phyloP scores from a whole-genome alignment of 2,329 filamentous ascomycete genomes.

The Pleomassaria siparia region DNA sequence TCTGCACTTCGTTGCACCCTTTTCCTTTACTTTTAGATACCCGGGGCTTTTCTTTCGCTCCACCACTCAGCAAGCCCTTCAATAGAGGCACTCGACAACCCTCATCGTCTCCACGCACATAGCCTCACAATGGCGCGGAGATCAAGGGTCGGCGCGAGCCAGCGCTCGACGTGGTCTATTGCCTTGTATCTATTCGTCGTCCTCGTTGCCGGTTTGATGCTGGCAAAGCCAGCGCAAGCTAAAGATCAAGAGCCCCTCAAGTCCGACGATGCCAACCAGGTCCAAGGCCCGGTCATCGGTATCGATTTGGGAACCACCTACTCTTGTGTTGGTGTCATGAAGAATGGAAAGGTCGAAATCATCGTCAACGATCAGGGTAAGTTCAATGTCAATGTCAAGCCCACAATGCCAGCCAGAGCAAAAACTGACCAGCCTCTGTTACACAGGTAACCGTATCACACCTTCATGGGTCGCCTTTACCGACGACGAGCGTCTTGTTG shows the following conservation, averaged over 20 bases:
- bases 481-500: slow-evolving; percentile 93
- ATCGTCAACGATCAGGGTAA: slow-evolving; percentile 48
- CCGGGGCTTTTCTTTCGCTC: slow-evolving; percentile 3
- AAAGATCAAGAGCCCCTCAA: slow-evolving; percentile 66
- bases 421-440: slow-evolving; percentile 26
- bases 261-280: slow-evolving; percentile 65
- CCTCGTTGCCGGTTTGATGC: slow-evolving; percentile 79
- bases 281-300: slow-evolving; percentile 39
- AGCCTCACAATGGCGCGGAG: slow-evolving; percentile 57
- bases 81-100: slow-evolving; percentile 22
- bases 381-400: slow-evolving; percentile 9
- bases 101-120: slow-evolving; percentile 18
- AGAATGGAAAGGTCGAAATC: slow-evolving; percentile 47
- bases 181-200: slow-evolving; percentile 90
- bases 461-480: slow-evolving; percentile 91
- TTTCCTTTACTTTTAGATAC: slow-evolving; percentile 23
- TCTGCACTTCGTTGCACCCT: slow-evolving; percentile 19
- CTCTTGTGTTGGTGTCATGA: slow-evolving; percentile 44
- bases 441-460: slow-evolving; percentile 46
- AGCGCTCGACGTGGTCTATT: slow-evolving; percentile 80
- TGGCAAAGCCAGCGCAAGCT: slow-evolving; percentile 74
- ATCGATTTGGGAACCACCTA: slow-evolving; percentile 43
- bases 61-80: slow-evolving; percentile 24
- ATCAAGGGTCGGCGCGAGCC: slow-evolving; percentile 67
- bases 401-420: background rate